Evolutionary conservation across 345 rosid genomes (phyloP), one percentile per base, ranked within the genome.

Genomic region (Arabidopsis arenosa): DNA sequence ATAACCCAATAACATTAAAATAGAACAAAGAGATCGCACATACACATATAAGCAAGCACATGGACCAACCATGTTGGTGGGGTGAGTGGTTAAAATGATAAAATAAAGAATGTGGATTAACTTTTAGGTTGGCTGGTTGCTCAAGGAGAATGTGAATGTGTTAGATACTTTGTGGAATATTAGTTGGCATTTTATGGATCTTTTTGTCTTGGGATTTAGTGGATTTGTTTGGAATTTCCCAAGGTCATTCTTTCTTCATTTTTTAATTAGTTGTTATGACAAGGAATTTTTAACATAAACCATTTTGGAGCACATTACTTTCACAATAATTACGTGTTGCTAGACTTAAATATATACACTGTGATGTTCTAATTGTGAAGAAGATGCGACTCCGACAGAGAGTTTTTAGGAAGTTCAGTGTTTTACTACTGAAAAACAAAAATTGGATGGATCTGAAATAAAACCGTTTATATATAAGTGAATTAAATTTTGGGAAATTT

Each of bases 171-270:
- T 63, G 54, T 59, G 63, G 74, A 74, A 75, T 64, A 77, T 66
- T 75, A 78, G 87, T 63, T 86, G 90, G 80, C 90, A 73, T 88
- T 86, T 86, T 26, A 74, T 84, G 87, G 88, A 79, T 73, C 73
- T 49, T 80, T 75, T 82, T 70, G 81, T 79, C 75, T 81, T 89
- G 90, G 90, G 84, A 47, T 71, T 63, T 68, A 81, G 85, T 75
- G 88, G 84, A 78, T 78, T 84, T 61, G 82, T 76, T 80, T 86
- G 75, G 78, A 68, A 66, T 64, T 72, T 66, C 62, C 10, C 61
- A 49, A 23, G 55, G 40, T 28, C 10, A 8, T 70, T 33, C 21
- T 39, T 63, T 51, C 41, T 77, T 14, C 35, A 11, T 2, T 56
- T 47, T 35, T 9, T 26, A 32, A 14, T 45, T 44, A 54, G 30